Evolutionary conservation across 805 yeast species (phyloP), one percentile per base, ranked within the genome.

Genomic region (Cyberlindnera maclurae): DNA sequence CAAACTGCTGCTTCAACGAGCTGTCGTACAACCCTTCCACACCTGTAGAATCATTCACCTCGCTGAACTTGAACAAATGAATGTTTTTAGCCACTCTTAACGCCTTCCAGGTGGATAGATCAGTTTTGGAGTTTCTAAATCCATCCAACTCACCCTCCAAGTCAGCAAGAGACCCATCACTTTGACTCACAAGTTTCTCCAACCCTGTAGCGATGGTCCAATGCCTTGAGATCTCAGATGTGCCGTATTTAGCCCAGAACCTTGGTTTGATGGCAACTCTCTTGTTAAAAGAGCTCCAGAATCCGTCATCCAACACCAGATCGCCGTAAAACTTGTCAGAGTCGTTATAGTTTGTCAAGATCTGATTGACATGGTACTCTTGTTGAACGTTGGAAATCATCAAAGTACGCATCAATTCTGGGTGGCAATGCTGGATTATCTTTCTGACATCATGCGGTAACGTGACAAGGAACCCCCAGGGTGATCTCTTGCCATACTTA

Each of bases 171-270:
- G 37, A 38, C 31, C 42, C 20, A 15, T 15, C 12, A 34, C 32
- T 33, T 26, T 29, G n/a, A 12, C 38, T 37, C 28, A 41, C 32
- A 26, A 69, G 51, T n/a, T 43, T 31, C 2, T 59, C 58, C 12
- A 70, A 34, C 0, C 75, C 77, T 3, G 68, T 65, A 10, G 48
- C 44, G 5, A 58, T 57, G 35, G 61, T 65, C 73, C 71, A 68
- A 17, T 57, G 54, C 18, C 51, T 49, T 2, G 63, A 61, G 29
- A 55, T 45, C 33, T 40, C 49, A 7, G 39, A 17, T 3, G 55
- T 49, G 13, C 59, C 59, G 29, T 40, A 45, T 5, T 31, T 12
- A 9, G 58, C 55, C 54, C 55, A 52, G 26, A 34, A 46, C 27
- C 45, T 41, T 7, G 41, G 37, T 17, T 42, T 44, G 12, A 42